These are phyloP conservation scores for Chaetomium sp. DNA, from an alignment of 2,329 filamentous ascomycete genomes.

Conservation along the genomic window DNA sequence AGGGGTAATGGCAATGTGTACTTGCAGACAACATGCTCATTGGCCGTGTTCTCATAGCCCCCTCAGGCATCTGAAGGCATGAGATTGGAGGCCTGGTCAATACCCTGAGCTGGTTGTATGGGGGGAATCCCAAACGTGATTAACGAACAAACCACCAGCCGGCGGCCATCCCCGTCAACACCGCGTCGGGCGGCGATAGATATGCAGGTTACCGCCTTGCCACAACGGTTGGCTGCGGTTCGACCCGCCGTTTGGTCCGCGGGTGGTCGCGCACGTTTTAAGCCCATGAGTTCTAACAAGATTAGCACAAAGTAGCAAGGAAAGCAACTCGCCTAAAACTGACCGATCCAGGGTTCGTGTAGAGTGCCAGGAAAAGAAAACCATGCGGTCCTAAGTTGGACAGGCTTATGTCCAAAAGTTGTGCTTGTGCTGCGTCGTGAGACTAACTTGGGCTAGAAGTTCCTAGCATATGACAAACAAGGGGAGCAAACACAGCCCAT, in stretches of 20 bases:
- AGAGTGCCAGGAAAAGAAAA: conserved; percentile 6
- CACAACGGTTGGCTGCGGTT: conserved; percentile 22
- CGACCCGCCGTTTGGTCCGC: conserved; percentile 17
- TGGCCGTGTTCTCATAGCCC: too few relatives aligned
- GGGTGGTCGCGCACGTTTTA: conserved; percentile 3
- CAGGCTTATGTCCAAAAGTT: conserved; percentile 10
- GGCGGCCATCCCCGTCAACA: background rate
- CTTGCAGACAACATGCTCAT: too few relatives aligned
- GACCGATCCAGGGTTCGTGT: background rate
- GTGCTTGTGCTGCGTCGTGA: conserved; percentile 19
- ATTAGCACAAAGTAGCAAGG: too few relatives aligned
- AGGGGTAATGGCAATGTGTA: too few relatives aligned
- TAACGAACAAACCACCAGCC: background rate
- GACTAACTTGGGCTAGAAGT: conserved; percentile 16
- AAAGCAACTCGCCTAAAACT: too few relatives aligned
- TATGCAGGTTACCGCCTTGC: conserved; percentile 23
- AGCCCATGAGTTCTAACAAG: background rate
- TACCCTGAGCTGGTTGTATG: too few relatives aligned
- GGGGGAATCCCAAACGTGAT: conserved; percentile 5
- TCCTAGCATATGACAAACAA: background rate
- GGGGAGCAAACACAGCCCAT: background rate
- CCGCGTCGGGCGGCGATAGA: conserved; percentile 20
- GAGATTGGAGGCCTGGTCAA: too few relatives aligned
- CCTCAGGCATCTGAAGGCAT: too few relatives aligned
- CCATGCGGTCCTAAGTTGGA: conserved; percentile 14